Conservation (phyloP, 495 filamentous ascomycete genomes). For the Tuber microsphaerosporum region DNA sequence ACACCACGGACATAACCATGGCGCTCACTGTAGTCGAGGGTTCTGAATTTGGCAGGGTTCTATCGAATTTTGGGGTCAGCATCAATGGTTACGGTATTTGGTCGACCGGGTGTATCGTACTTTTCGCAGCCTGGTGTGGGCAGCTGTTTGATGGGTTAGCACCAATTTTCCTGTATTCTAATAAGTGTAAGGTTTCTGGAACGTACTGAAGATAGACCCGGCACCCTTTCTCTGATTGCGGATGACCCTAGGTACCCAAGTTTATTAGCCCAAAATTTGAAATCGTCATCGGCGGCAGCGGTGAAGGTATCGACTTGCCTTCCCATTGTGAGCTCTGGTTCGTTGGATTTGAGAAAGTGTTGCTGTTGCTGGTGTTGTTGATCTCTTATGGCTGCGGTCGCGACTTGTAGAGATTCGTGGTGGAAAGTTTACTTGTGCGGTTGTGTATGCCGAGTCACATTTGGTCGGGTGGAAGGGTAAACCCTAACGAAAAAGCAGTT, state of each 20-base stretch:
- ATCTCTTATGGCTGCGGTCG: conserved; percentile 21
- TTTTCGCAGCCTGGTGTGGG: conserved; percentile 89
- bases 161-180: conserved; percentile 24
- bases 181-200: conserved; percentile 30
- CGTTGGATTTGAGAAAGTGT: conserved; percentile 22
- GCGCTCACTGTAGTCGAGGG: conserved; percentile 87
- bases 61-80: conserved; percentile 43
- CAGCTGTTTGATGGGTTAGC: conserved; percentile 53
- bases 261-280: conserved; percentile 20
- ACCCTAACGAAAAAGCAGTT: conserved; percentile 25
- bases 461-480: conserved; percentile 14
- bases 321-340: conserved; percentile 37
- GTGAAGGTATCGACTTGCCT: conserved; percentile 30
- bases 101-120: conserved; percentile 37
- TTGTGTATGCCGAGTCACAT: conserved; percentile 19
- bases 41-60: conserved; percentile 79
- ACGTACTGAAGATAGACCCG: conserved; percentile 95
- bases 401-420: conserved; percentile 11
- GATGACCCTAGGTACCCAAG: conserved; percentile 56
- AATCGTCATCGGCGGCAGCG: background rate
- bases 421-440: conserved; percentile 11
- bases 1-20: conserved; percentile 95
- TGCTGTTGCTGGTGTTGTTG: conserved; percentile 25
- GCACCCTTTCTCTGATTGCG: conserved; percentile 97
- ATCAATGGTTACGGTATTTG: background rate